Percentiles rank a stretch among this genome's conserved stretches.
These are phyloP conservation scores for Claviceps sp. DNA, from an alignment of 2,329 filamentous ascomycete genomes.

Conservation along the genomic window DNA sequence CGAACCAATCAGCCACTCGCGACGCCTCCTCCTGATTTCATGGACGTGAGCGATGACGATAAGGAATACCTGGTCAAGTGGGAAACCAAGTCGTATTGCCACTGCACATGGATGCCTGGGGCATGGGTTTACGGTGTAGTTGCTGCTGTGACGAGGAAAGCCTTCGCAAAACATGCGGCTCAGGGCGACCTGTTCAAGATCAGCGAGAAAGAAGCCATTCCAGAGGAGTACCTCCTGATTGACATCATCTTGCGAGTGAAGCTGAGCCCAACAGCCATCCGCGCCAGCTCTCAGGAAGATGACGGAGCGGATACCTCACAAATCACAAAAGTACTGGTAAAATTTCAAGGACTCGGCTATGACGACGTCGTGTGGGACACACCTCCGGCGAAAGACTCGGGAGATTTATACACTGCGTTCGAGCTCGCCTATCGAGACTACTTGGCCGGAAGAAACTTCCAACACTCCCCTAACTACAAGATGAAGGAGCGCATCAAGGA, in stretches of 20 bases:
- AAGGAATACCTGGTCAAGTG: conserved; percentile 91
- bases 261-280: conserved; percentile 32
- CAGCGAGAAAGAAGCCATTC: conserved; percentile 65
- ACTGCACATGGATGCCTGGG: conserved; percentile 77
- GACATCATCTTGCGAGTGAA: conserved; percentile 82
- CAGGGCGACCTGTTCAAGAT: conserved; percentile 47
- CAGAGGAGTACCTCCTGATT: conserved; percentile 70
- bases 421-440: conserved; percentile 75
- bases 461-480: conserved; percentile 36
- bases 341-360: conserved; percentile 85
- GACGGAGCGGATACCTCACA: conserved; percentile 60
- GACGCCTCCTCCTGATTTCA: conserved; percentile 10
- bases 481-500: conserved; percentile 56
- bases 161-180: conserved; percentile 61
- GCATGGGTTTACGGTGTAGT: conserved; percentile 74
- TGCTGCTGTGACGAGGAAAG: conserved; percentile 47
- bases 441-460: conserved; percentile 63
- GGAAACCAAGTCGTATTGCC: conserved; percentile 66
- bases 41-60: conserved; percentile 46
- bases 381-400: conserved; percentile 53
- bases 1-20: conserved; percentile 40
- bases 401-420: conserved; percentile 65
- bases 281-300: conserved; percentile 46
- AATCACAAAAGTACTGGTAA: conserved; percentile 65
- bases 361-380: conserved; percentile 85